phyloP scores from a whole-genome alignment of 106 monocot species.

The Dioscorea alata region DNA sequence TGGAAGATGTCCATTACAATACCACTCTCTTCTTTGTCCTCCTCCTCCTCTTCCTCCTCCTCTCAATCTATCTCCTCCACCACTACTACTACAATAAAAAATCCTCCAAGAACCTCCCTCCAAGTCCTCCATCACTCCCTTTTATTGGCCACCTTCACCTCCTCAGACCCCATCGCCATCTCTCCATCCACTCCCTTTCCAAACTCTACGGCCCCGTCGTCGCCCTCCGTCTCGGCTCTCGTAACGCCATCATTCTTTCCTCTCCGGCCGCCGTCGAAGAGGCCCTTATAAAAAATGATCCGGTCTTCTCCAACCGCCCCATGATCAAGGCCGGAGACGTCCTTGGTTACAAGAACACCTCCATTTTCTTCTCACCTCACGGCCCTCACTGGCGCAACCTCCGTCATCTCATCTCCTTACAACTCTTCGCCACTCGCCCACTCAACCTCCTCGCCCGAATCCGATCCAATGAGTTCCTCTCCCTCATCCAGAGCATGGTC shows the following conservation, averaged over 20 bases:
- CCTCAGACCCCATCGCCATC: conserved; percentile 11
- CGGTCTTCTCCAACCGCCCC: conserved; percentile 8
- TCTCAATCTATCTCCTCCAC: not conserved
- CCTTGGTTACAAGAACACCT: not conserved
- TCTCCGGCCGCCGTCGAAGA: conserved; percentile 10
- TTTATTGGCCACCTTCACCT: conserved; percentile 19
- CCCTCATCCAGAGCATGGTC: not conserved
- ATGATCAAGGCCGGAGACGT: not conserved
- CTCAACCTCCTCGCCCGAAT: not conserved
- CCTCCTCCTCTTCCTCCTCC: no score
- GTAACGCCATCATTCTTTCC: conserved; percentile 10
- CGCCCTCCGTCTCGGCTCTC: conserved; percentile 27
- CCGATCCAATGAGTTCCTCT: not conserved
- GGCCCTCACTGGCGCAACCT: conserved; percentile 1
- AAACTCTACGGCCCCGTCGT: conserved; percentile 23
- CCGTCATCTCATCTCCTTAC: not conserved
- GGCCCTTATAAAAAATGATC: conserved; percentile 6
- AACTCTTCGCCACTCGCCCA: not conserved
- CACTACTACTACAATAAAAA: no score
- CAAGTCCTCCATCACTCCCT: conserved; percentile 17
- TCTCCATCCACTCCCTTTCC: conserved; percentile 9
- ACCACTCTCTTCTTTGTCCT: not conserved
- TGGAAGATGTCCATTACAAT: not conserved
- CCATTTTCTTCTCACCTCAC: not conserved
- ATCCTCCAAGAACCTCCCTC: conserved; percentile 11